phyloP scores from a whole-genome alignment of 441 rosid species.

The Manihot esculenta region DNA sequence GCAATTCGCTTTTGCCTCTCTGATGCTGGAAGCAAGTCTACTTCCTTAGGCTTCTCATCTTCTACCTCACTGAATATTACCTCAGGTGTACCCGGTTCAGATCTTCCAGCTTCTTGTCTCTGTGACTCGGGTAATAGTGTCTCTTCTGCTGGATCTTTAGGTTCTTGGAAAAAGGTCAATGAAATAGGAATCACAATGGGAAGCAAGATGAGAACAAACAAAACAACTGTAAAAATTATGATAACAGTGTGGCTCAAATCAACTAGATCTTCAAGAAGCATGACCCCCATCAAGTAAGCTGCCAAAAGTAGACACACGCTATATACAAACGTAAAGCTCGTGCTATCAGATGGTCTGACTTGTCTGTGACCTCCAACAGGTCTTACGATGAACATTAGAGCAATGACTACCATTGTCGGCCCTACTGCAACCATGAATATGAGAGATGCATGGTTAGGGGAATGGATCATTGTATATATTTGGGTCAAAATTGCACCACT shows the following conservation, averaged over 20 bases:
- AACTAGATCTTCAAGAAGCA: conserved; percentile 80
- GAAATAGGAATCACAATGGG: conserved; percentile 68
- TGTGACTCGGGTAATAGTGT: conserved; percentile 49
- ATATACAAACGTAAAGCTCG: conserved; percentile 67
- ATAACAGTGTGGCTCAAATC: conserved; percentile 47
- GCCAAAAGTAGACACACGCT: conserved; percentile 79
- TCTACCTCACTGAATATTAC: conserved; percentile 86
- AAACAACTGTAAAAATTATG: conserved; percentile 46
- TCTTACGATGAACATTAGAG: conserved; percentile 79
- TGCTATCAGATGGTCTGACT: conserved; percentile 58
- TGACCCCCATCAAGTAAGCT: conserved; percentile 78
- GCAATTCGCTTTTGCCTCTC: conserved; percentile 84
- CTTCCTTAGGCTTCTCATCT: conserved; percentile 86
- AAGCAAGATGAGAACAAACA: conserved; percentile 57
- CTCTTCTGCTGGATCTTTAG: conserved; percentile 46
- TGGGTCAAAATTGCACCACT: conserved; percentile 97
- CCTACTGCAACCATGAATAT: conserved; percentile 97
- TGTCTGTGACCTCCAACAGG: conserved; percentile 96
- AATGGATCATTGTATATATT: conserved; percentile 66
- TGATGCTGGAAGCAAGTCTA: conserved; percentile 77
- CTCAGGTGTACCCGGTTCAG: conserved; percentile 39
- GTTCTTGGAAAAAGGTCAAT: conserved; percentile 50
- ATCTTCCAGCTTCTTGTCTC: conserved; percentile 50
- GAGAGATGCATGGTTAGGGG: conserved; percentile 74
- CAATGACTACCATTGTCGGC: conserved; percentile 71